Percentiles rank a stretch among this genome's conserved stretches.
phyloP scores from a whole-genome alignment of 2,329 filamentous ascomycete species.

The Myriosclerotinia scirpicola region DNA sequence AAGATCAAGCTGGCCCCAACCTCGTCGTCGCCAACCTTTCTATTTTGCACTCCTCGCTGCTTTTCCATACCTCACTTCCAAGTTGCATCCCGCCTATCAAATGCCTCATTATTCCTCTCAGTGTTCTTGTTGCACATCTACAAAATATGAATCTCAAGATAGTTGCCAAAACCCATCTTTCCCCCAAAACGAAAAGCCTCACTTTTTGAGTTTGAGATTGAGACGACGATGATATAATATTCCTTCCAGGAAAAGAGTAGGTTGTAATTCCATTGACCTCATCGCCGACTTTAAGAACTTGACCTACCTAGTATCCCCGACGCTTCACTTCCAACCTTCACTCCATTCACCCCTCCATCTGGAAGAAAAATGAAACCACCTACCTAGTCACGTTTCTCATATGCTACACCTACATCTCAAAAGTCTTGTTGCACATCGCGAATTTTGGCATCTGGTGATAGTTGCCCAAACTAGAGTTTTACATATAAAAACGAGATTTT shows the following conservation, averaged over 20 bases:
- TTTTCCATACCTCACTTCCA: background rate
- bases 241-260: too few species aligned
- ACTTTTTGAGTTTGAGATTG: background rate
- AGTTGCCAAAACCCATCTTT: background rate
- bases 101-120: background rate
- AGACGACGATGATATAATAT: too few species aligned
- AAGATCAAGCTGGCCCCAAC: background rate
- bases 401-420: background rate
- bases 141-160: background rate
- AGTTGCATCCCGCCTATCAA: background rate
- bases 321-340: too few species aligned
- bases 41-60: too few species aligned
- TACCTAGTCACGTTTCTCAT: too few species aligned
- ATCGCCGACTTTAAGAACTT: too few species aligned
- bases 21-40: background rate
- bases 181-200: background rate
- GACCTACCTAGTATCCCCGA: too few species aligned
- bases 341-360: too few species aligned
- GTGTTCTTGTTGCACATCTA: background rate
- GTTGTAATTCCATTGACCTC: too few species aligned
- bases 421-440: background rate
- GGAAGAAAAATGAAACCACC: too few species aligned
- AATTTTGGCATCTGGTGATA: background rate
- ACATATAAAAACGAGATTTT: background rate
- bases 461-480: background rate